Base-by-base conservation (phyloP, 148 eudicot genomes). In the Cornus suecica region DNA sequence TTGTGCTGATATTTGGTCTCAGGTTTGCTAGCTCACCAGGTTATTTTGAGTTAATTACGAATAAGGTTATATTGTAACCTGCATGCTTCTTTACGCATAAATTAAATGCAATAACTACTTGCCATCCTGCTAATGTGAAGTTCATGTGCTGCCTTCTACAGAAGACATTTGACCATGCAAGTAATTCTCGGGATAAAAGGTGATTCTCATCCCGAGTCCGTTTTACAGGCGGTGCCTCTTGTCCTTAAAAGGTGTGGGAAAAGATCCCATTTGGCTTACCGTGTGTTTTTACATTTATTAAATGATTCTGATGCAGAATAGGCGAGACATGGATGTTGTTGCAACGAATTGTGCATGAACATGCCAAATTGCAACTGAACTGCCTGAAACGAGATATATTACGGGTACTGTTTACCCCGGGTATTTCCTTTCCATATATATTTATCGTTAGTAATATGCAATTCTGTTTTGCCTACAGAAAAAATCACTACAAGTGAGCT, bases 311-410 rank as follows among this genome's bases (percentile, higher is more conserved):
- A 23, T 84, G 78, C 86, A 92, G 99, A 83, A 61, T 79, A 66
- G 87, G 76, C 41, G 90, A 89, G 72, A 73, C 80, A 73, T 90
- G 86, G 74, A 65, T 73, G 58, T 74, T 91, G 79, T 70, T 93
- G 78, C 86, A 85, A 68, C 87, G 68, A 81, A 45, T 84, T 67
- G 23, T 86, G 71, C 85, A 86, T 78, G 85, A 87, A 73, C 88
- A 86, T 78, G 91, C 93, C 67, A 91, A 81, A 76, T 65, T 85
- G 81, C 93, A 86, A 77, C 79, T 93, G 73, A 77, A 80, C 83
- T 81, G 41, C 75, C 74, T 79, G 60, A 89, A 88, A 82, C 80
- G 80, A 76, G 87, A 82, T 41, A 88, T 60, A 83, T 73, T 93
- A 66, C 79, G 68, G 97, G 99, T 96, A 91, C 42, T 69, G 42